A percentile compares a stretch with the other conserved stretches of the same genome.
These are phyloP conservation scores for Yamadazyma phyllophila DNA, from an alignment of 805 yeast genomes.

Conservation along the genomic window DNA sequence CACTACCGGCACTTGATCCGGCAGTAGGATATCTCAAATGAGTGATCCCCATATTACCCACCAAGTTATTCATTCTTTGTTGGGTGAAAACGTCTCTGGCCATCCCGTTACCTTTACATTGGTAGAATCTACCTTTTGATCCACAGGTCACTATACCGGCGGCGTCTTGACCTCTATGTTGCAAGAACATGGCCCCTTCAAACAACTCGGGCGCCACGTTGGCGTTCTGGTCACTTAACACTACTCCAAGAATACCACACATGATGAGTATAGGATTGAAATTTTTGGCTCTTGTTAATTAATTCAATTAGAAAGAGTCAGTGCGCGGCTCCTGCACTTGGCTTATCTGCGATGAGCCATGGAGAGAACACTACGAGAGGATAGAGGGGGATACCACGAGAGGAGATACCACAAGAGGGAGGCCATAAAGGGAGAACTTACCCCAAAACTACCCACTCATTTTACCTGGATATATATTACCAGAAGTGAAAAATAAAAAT, in stretches of 20 bases:
- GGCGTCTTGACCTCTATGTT: conserved; percentile 98
- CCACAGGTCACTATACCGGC: conserved; percentile 99
- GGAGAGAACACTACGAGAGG: too few species aligned
- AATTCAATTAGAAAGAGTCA: conserved; percentile 4
- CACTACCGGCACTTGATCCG: conserved; percentile 91
- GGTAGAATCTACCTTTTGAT: conserved; percentile 86
- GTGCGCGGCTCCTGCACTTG: conserved; percentile 4
- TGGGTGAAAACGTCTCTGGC: conserved; percentile 96
- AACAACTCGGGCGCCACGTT: conserved; percentile 86
- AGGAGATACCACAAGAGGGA: too few species aligned
- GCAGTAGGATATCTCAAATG: conserved; percentile 97
- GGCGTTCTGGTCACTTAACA: conserved; percentile 68
- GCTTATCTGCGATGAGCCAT: conserved; percentile 2
- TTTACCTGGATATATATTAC: too few species aligned
- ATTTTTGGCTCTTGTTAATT: not conserved
- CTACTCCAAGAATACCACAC: conserved; percentile 95
- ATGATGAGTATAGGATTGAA: conserved; percentile 32
- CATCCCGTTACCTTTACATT: conserved; percentile 99
- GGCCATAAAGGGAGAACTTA: too few species aligned
- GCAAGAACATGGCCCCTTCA: conserved; percentile 89
- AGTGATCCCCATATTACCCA: conserved; percentile 93
- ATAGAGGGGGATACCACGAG: too few species aligned
- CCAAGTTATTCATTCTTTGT: conserved; percentile 69
- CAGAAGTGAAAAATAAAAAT: conserved; percentile 4
- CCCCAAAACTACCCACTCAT: too few species aligned